These are phyloP conservation scores for Moricandia arvensis DNA, from an alignment of 345 rosid species.

Conservation along the genomic window DNA sequence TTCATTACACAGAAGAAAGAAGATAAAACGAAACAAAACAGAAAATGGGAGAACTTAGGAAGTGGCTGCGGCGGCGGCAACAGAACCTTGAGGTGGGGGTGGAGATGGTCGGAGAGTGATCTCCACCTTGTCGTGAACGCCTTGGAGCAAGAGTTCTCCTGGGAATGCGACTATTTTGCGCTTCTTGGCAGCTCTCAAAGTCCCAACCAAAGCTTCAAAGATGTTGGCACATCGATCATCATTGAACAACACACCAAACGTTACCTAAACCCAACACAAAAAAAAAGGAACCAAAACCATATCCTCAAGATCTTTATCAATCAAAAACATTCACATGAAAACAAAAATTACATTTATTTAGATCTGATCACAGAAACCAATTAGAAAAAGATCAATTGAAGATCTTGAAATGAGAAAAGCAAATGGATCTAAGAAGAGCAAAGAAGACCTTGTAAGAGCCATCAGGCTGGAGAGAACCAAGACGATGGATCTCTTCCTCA, in stretches of 20 bases:
- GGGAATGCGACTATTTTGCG: conserved; percentile 67
- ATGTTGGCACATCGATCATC: conserved; percentile 93
- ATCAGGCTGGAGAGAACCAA: conserved; percentile 71
- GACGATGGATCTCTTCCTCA: conserved; percentile 80
- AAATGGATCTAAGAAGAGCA: not conserved
- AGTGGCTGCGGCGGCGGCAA: conserved; percentile 7
- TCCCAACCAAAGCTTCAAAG: conserved; percentile 92
- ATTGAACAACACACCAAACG: conserved; percentile 80
- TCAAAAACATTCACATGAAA: not conserved
- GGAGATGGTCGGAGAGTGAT: conserved; percentile 62
- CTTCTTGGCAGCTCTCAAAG: conserved; percentile 90
- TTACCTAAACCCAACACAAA: conserved; percentile 49
- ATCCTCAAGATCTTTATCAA: not conserved
- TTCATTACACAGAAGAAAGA: not conserved
- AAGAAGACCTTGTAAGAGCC: conserved; percentile 77
- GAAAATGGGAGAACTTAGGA: conserved; percentile 3
- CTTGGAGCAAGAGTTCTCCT: conserved; percentile 88
- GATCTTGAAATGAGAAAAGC: not conserved
- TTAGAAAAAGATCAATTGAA: not conserved
- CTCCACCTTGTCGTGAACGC: conserved; percentile 90
- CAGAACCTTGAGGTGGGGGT: conserved; percentile 26
- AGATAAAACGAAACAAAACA: not conserved
- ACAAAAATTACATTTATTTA: not conserved
- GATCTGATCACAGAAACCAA: conserved; percentile 6
- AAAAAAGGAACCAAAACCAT: not conserved